These are phyloP conservation scores for Cystobasidium sp. DNA, from an alignment of 1,284 basidiomycete genomes.

Conservation along the genomic window DNA sequence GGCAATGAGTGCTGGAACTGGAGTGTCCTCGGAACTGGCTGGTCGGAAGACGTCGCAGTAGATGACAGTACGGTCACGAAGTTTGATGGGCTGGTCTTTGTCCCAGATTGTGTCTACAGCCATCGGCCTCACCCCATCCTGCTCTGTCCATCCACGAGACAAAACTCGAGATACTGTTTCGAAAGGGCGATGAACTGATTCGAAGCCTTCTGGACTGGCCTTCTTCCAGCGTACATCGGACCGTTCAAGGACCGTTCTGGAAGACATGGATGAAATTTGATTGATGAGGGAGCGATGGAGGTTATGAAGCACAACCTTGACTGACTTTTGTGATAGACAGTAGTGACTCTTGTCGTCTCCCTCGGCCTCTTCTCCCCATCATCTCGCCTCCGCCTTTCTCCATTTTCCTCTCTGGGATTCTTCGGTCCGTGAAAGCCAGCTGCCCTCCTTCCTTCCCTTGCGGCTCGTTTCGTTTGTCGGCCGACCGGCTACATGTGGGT, in stretches of 20 bases:
- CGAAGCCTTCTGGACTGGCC: slow-evolving; percentile 2
- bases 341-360: no score
- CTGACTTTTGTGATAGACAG: no score
- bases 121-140: neutral
- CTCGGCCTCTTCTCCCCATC: no score
- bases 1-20: slow-evolving; percentile 38
- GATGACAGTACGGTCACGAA: slow-evolving; percentile 51
- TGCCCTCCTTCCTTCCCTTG: no score
- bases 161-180: neutral
- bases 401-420: no score
- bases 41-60: slow-evolving; percentile 53
- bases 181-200: slow-evolving; percentile 10
- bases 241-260: neutral
- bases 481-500: no score
- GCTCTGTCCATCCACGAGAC: neutral
- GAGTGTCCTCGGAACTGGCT: slow-evolving; percentile 44
- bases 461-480: no score
- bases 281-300: neutral
- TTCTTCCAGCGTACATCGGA: slow-evolving; percentile 9
- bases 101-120: slow-evolving; percentile 48
- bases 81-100: slow-evolving; percentile 46
- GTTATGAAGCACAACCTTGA: no score
- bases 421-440: no score
- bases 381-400: no score
- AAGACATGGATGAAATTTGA: neutral